A percentile compares a stretch with the other conserved stretches of the same genome.
Evolutionary conservation across 768 basidiomycete species (phyloP).

Genomic region (Ephemerocybe angulata): DNA sequence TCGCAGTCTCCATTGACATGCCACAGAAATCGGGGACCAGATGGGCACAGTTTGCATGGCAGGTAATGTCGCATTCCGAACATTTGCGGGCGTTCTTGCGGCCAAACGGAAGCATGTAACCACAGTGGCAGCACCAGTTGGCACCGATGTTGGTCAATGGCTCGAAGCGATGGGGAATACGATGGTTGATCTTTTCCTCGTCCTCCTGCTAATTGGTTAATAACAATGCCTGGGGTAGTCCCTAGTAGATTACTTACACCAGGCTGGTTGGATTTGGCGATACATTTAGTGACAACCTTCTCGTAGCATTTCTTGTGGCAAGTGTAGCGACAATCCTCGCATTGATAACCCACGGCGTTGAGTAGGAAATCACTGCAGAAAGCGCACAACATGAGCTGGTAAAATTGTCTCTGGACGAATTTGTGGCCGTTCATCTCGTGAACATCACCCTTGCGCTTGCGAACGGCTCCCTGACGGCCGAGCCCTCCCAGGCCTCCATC

Average conservation of each 20-base stretch:
- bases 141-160: slow-evolving; percentile 95
- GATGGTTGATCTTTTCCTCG: slow-evolving; percentile 98
- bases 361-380: slow-evolving; percentile 97
- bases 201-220: slow-evolving; percentile 62
- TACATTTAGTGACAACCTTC: slow-evolving; percentile 99
- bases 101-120: slow-evolving; percentile 95
- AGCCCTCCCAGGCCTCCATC: slow-evolving; percentile 84
- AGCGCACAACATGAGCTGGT: slow-evolving; percentile 97
- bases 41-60: slow-evolving; percentile 96
- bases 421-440: slow-evolving; percentile 99
- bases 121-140: slow-evolving; percentile 99
- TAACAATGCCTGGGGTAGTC: not conserved
- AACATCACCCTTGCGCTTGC: slow-evolving; percentile 96
- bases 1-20: slow-evolving; percentile 99
- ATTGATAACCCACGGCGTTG: slow-evolving; percentile 97
- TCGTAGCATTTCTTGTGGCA: slow-evolving; percentile 99
- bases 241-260: slow-evolving; percentile 56
- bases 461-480: slow-evolving; percentile 95
- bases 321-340: slow-evolving; percentile 97
- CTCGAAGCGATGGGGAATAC: slow-evolving; percentile 97
- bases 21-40: slow-evolving; percentile 99
- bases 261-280: slow-evolving; percentile 92
- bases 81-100: slow-evolving; percentile 96
- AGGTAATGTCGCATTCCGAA: slow-evolving; percentile 93
- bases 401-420: slow-evolving; percentile 96